A percentile compares a stretch with the other conserved stretches of the same genome.
Conservation (phyloP, 1,284 basidiomycete species). For the Trichosporon coremiiforme region DNA sequence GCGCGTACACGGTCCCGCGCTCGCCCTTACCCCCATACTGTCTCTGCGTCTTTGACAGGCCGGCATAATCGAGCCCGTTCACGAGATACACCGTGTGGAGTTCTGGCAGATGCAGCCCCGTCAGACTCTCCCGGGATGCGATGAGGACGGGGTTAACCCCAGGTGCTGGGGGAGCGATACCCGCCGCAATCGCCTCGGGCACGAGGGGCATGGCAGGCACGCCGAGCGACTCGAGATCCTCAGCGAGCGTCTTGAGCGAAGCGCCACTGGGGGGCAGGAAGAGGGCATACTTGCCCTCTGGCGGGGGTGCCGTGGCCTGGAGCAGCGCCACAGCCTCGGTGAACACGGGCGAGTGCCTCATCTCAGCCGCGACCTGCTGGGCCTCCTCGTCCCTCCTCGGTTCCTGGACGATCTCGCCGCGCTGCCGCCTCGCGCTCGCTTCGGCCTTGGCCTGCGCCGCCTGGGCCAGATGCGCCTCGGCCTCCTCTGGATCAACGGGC, state of each 20-base stretch:
- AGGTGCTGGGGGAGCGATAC: conserved; percentile 19
- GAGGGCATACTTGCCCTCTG: conserved; percentile 36
- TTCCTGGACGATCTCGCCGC: neutral
- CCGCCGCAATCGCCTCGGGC: conserved; percentile 35
- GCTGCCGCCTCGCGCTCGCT: neutral
- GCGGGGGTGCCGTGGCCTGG: conserved; percentile 37
- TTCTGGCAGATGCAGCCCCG: conserved; percentile 40
- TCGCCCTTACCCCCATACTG: conserved; percentile 28
- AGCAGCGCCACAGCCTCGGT: conserved; percentile 41
- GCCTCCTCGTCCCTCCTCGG: neutral
- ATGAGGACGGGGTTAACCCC: conserved; percentile 31
- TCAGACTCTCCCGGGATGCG: conserved; percentile 33
- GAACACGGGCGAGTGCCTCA: conserved; percentile 21
- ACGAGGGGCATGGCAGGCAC: conserved; percentile 31
- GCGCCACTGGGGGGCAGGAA: conserved; percentile 38
- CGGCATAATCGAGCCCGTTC: conserved; percentile 39
- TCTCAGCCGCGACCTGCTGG: neutral
- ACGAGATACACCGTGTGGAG: conserved; percentile 44
- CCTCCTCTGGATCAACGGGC: neutral
- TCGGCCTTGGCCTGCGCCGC: neutral
- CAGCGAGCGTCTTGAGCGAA: conserved; percentile 28
- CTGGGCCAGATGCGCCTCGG: neutral
- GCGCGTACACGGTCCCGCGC: conserved; percentile 33
- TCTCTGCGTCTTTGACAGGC: conserved; percentile 29
- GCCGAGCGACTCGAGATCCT: conserved; percentile 33